These are phyloP conservation scores for Agapanthus africanus DNA, from an alignment of 106 monocot genomes.

Conservation along the genomic window DNA sequence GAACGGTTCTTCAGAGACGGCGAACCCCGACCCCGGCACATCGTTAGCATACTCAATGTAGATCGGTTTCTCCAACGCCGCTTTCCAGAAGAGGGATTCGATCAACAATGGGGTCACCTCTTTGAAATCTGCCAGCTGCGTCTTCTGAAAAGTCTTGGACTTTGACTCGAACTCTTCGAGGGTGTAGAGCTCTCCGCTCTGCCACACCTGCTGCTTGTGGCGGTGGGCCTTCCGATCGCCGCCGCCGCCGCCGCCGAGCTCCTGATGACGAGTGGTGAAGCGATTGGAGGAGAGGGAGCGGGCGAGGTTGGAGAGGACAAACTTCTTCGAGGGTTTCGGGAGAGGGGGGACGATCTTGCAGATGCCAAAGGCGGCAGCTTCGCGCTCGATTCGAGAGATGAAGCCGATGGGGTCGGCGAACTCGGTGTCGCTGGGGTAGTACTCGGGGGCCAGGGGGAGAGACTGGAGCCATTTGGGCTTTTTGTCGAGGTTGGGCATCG, in stretches of 20 bases:
- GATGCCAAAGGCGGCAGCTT: conserved; percentile 82
- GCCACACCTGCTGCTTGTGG: conserved; percentile 84
- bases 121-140: conserved; percentile 37
- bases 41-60: conserved; percentile 93
- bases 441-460: conserved; percentile 84
- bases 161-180: conserved; percentile 92
- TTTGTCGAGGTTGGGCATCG: too few species aligned
- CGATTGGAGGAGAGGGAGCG: conserved; percentile 25
- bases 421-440: conserved; percentile 87
- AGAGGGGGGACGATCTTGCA: conserved; percentile 94
- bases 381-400: conserved; percentile 84
- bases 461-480: conserved; percentile 68
- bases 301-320: conserved; percentile 66
- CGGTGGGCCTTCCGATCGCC: conserved; percentile 13
- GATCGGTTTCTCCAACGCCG: conserved; percentile 60
- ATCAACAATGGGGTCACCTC: conserved; percentile 48
- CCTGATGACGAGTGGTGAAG: conserved; percentile 88
- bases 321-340: conserved; percentile 53
- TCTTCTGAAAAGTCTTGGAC: conserved; percentile 47
- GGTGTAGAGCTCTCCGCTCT: conserved; percentile 82
- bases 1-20: conserved; percentile 23
- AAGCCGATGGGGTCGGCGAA: conserved; percentile 93
- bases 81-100: conserved; percentile 84
- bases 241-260: conserved; percentile 64
- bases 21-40: conserved; percentile 92